Base-by-base conservation (phyloP, 1,139 yeast genomes). In the Geotrichum restrictum region DNA sequence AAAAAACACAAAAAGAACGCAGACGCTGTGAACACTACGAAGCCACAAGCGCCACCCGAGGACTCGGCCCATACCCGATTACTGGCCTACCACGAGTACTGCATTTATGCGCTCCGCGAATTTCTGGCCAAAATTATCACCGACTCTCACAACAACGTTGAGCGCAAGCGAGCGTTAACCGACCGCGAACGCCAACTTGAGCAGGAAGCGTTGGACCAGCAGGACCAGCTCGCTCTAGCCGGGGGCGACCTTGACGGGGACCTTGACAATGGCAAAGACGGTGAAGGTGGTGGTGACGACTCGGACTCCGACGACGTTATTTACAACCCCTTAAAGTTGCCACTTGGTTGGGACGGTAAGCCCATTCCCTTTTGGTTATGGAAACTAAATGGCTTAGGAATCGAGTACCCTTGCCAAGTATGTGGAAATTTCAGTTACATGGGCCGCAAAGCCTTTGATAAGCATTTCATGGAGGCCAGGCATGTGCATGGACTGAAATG, bases 331-430 rank as follows among this genome's bases (percentile, higher is more conserved):
- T 73, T 81, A 53, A 81, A 84, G 56, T 68, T 88, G 52, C 96
- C 96, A 0, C 58, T 88, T 1, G 98, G 96, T 0, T 78, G 88
- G 34, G 96, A 91, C 68, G 98, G 98, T 0, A 78, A 78, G 40
- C 97, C 98, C 0, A 88, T 93, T 38, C 98, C 98, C 1, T 81
- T 76, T 55, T 93, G 99, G 99, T 72, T 93, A 29, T 91, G 82
- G 75, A 93, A 91, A 66, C 73, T 89, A 34, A 93, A 88, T 62
- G 98, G 98, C 0, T 73, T 91, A 11, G 88, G 87, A 54, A 79
- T 80, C 50, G 80, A 78, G 49, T 88, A 81, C 61, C 66, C 72
- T 1, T 93, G 99, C 69, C 97, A 94, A 66, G 79, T 93, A 3
- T 93, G 99, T 66, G 95, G 96, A 1, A 83, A 88, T 62, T 69